A percentile compares a stretch with the other conserved stretches of the same genome.
These are phyloP conservation scores for Petrea volubilis DNA, from an alignment of 257 asterid species.

Conservation along the genomic window DNA sequence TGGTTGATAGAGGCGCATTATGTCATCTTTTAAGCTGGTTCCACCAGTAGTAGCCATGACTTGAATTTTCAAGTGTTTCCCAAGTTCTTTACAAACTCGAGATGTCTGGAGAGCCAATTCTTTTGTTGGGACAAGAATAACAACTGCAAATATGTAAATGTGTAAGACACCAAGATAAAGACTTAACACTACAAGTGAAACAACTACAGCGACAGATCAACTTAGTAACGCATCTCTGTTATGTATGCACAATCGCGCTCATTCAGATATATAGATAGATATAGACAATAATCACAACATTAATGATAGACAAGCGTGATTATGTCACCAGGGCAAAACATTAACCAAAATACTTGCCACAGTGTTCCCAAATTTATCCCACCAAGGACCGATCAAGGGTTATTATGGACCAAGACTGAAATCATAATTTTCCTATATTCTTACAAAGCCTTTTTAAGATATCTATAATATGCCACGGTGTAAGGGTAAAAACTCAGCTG, in stretches of 20 bases:
- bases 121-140: conserved; percentile 82
- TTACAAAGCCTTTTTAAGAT: neutral
- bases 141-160: conserved; percentile 47
- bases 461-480: neutral
- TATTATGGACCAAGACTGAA: conserved; percentile 1
- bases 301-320: neutral
- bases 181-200: neutral
- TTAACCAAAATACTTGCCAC: neutral
- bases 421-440: conserved; percentile 13
- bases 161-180: conserved; percentile 8
- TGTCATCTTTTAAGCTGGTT: conserved; percentile 87
- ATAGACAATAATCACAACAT: neutral
- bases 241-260: neutral
- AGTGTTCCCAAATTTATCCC: neutral
- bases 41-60: conserved; percentile 94
- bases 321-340: neutral
- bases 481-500: conserved; percentile 6
- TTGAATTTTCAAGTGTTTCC: conserved; percentile 71
- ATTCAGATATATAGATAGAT: neutral
- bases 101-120: conserved; percentile 92
- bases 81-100: conserved; percentile 91
- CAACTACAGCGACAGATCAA: neutral
- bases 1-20: conserved; percentile 89
- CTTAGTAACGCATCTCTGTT: neutral
- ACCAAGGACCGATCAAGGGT: neutral